Conservation (phyloP, 2,329 filamentous ascomycete genomes). For the Chrysosphaeria jannelii region DNA sequence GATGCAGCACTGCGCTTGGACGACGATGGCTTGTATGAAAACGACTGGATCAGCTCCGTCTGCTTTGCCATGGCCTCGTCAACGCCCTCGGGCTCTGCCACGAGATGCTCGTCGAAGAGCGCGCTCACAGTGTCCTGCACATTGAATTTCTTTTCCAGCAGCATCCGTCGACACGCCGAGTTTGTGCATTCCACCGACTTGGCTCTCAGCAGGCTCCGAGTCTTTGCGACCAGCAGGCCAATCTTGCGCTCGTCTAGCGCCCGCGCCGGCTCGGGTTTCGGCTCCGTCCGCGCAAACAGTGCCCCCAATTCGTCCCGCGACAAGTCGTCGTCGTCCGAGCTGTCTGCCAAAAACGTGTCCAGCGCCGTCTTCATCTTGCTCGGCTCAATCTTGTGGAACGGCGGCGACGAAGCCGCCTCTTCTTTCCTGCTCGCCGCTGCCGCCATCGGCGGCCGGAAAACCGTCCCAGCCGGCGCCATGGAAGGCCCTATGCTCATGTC, state of each 20-base stretch:
- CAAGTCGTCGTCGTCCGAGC: constrained; percentile 26
- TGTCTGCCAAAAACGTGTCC: constrained; percentile 11
- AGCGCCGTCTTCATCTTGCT: constrained; percentile 2
- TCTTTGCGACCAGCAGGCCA: constrained; percentile 2
- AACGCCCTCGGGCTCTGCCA: background rate
- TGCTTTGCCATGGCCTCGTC: background rate
- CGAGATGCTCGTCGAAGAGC: constrained; percentile 2
- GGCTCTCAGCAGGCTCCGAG: constrained; percentile 2
- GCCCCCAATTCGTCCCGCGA: too few species aligned
- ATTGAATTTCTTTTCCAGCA: constrained; percentile 3
- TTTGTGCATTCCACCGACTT: constrained; percentile 1
- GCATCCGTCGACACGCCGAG: constrained; percentile 2
- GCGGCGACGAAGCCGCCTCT: too few species aligned
- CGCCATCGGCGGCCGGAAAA: constrained; percentile 22
- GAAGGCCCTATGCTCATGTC: constrained; percentile 8
- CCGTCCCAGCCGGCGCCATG: constrained; percentile 50
- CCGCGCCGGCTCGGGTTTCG: too few species aligned
- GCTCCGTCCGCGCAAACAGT: too few species aligned
- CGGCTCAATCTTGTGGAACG: too few species aligned
- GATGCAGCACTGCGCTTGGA: constrained; percentile 3
- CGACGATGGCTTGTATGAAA: constrained; percentile 3
- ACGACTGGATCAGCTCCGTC: constrained; percentile 4
- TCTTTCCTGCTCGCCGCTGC: background rate
- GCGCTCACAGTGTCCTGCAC: constrained; percentile 2
- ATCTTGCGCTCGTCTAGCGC: constrained; percentile 3